Evolutionary conservation across 2,329 filamentous ascomycete genomes (phyloP), one percentile per base, ranked within the genome.

Genomic region (Salinomyces thailandicus): DNA sequence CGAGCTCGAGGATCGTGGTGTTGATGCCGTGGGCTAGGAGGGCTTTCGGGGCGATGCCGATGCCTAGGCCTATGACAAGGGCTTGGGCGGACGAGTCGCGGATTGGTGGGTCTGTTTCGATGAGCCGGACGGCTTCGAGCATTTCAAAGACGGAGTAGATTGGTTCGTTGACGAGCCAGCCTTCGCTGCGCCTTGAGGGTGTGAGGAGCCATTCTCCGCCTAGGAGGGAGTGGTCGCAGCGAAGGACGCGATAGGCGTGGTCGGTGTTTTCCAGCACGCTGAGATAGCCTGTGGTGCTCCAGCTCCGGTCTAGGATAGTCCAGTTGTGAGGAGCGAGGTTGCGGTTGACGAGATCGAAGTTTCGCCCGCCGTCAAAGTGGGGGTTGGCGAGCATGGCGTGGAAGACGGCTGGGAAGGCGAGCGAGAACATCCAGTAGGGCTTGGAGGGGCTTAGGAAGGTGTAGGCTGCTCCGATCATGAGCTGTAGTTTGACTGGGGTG

Each of bases 101-200:
- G 1, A 48, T 41, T 4, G 33, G 18, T 5, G 41, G 34, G 32
- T 46, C 50, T 3, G 67, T 67, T 48, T 91, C 69, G 16, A 94
- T 70, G 19, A 98, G 71, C 15, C 91, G 75, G 5, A 96, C 81
- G 3, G 89, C 85, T 59, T 98, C 91, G 1, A 98, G 74, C 72
- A 94, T 93, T 17, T 85, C 80, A 58, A 98, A 98, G n/a, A 96
- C 81, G 7, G 85, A 81, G 56, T 96, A 98, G 38, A 98, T 85
- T 0, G 89, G 85, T 61, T 98, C 91, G 8, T 76, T 74, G 13
- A 85, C 64, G 30, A 71, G 59, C 49, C 68, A 62, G 31, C 62
- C 64, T 41, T 62, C 55, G 16, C 36, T 38, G 17, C 50, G 49
- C 18, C 64, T 43, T 31, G 57, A 42, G 2, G 59, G 56, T 1